Percentiles rank a stretch among this genome's conserved stretches.
phyloP scores from a whole-genome alignment of 2,329 filamentous ascomycete genomes.

The Penicillium sp. region DNA sequence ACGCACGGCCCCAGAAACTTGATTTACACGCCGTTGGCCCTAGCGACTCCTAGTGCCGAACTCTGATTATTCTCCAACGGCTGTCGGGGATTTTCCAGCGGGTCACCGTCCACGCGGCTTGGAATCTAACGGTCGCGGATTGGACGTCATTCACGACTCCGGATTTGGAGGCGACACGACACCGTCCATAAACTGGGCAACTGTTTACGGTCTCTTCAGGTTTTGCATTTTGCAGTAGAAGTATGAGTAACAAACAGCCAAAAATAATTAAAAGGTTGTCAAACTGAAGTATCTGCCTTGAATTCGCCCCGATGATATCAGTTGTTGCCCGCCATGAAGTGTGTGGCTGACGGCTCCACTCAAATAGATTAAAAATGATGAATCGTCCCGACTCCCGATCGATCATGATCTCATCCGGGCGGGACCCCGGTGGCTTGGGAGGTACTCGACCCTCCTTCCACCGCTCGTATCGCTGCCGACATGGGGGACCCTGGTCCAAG shows the following conservation, averaged over 20 bases:
- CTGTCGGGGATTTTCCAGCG: slow-evolving; percentile 11
- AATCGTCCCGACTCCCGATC: slow-evolving; percentile 20
- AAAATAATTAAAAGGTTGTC: too few species aligned
- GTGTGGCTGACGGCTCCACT: slow-evolving; percentile 29
- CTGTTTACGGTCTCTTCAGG: too few species aligned
- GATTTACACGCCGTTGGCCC: slow-evolving; percentile 14
- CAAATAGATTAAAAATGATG: slow-evolving; percentile 30
- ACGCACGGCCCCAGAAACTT: slow-evolving; percentile 11
- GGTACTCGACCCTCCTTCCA: slow-evolving; percentile 2
- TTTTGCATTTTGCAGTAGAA: too few species aligned
- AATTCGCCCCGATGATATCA: slow-evolving; percentile 22
- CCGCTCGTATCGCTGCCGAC: slow-evolving; percentile 1
- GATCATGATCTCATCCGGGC: slow-evolving; percentile 28
- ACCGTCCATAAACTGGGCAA: neutral
- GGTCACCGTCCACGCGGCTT: slow-evolving; percentile 5
- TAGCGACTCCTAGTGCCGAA: slow-evolving; percentile 9
- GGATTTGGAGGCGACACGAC: neutral
- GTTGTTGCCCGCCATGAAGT: slow-evolving; percentile 18
- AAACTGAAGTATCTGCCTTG: slow-evolving; percentile 4
- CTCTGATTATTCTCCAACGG: slow-evolving; percentile 4
- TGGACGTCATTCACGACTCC: neutral
- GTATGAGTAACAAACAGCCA: neutral
- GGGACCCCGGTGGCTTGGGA: slow-evolving; percentile 10
- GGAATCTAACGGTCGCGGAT: slow-evolving; percentile 6
- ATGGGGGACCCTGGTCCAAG: slow-evolving; percentile 1